Conservation (phyloP, 1,284 basidiomycete species). For the Caloboletus firmus region DNA sequence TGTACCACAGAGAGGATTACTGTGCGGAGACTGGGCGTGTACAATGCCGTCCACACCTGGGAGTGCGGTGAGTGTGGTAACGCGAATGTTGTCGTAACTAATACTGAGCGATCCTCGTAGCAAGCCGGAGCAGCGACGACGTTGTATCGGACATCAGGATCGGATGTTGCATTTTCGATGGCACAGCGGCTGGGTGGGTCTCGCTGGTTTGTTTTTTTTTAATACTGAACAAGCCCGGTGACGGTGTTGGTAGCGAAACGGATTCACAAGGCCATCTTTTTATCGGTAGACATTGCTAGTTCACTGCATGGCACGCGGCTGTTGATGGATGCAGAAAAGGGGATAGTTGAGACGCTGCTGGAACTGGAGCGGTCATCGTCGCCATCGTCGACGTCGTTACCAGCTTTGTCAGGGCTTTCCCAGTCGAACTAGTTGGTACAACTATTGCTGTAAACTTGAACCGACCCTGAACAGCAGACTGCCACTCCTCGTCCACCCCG, state of each 20-base stretch:
- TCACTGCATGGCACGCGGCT: slow-evolving; percentile 47
- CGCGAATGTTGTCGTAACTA: background rate
- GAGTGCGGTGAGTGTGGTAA: slow-evolving; percentile 23
- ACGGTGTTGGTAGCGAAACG: slow-evolving; percentile 48
- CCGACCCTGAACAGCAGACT: slow-evolving; percentile 36
- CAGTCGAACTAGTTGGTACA: background rate
- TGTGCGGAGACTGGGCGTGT: slow-evolving; percentile 81
- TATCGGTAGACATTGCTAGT: slow-evolving; percentile 62
- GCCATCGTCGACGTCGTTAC: background rate
- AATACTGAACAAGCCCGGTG: background rate
- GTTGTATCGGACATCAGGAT: slow-evolving; percentile 62
- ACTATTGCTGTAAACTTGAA: slow-evolving; percentile 8
- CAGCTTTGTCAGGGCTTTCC: background rate
- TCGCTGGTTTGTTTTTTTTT: background rate
- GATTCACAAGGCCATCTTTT: slow-evolving; percentile 64
- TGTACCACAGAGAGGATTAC: slow-evolving; percentile 50
- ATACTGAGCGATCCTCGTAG: slow-evolving; percentile 28
- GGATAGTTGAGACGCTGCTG: slow-evolving; percentile 50
- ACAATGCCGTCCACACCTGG: slow-evolving; percentile 62
- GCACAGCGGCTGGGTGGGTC: slow-evolving; percentile 74
- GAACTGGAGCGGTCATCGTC: slow-evolving; percentile 37
- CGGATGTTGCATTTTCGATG: slow-evolving; percentile 71
- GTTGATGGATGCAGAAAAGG: slow-evolving; percentile 57
- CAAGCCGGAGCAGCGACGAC: slow-evolving; percentile 54
- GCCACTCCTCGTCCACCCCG: background rate